Evolutionary conservation across 2,329 filamentous ascomycete species (phyloP), one percentile per base, ranked within the genome.

Genomic region (Claviceps sp.): DNA sequence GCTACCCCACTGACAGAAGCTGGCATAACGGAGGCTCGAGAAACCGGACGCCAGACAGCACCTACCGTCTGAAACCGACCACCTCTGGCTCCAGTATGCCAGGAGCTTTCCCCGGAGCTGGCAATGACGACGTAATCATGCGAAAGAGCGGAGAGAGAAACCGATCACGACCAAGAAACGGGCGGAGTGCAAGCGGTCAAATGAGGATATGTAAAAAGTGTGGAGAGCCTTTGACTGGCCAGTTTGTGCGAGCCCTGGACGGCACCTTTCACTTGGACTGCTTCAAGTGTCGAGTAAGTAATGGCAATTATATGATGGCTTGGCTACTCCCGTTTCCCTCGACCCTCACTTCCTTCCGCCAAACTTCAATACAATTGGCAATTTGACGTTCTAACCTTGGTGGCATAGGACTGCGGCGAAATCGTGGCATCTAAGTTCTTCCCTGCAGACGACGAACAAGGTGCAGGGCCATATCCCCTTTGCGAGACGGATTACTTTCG

Each of bases 351-450:
- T 30, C 26, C 26, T 30, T 2, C 26, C 26, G 26, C 26, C 8
- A 30, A 30, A 30, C 8, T 30, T 30, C 26, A 30, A 34, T 34
- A 4, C 30, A 11, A 34, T 34, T 34, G 9, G 30, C 4, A 34
- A 34, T 11, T 13, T 34, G 22, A 38, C 38, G 13, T 38, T 34
- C 57, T 60, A 47, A 60, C 53, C 16, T 40, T 30, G 7, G 41
- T 44, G 37, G 22, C 16, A 30, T 65, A 97, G 91, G 93, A 98
- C 67, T 98, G 93, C 64, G 88, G 87, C 59, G 86, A 95, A 67
- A 95, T 97, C 55, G 93, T 98, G 40, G 93, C 93, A 43, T 96
- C 91, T 50, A 98, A 98, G 63, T 98, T 98, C 78, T 98, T 98
- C 69, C 93, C 93, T 1, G 87, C 95, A 7, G 90, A 95, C 58